These are phyloP conservation scores for Dictyostelium discoideum DNA, from an alignment of 78 protist species.

Conservation along the genomic window DNA sequence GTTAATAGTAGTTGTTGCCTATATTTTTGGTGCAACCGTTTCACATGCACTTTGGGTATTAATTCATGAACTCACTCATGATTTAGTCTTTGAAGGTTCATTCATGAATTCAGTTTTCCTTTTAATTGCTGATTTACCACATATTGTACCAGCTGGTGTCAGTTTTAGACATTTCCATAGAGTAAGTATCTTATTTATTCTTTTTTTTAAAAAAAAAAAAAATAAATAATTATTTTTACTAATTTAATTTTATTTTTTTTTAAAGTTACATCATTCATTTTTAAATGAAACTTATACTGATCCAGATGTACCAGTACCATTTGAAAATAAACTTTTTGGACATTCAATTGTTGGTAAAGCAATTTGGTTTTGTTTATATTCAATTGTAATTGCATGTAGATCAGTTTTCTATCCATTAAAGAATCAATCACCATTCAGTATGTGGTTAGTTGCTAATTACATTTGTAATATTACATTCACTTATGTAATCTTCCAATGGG, in stretches of 20 bases:
- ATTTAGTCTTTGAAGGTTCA: slow-evolving; percentile 37
- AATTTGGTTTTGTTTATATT: slow-evolving; percentile 79
- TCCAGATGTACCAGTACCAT: slow-evolving; percentile 88
- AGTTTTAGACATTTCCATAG: slow-evolving; percentile 92
- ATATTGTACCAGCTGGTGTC: slow-evolving; percentile 82
- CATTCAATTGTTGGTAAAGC: slow-evolving; percentile 53
- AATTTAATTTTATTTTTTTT: too few relatives aligned
- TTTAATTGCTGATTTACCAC: slow-evolving; percentile 87
- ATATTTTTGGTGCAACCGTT: slow-evolving; percentile 83
- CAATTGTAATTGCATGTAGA: slow-evolving; percentile 88
- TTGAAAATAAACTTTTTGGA: slow-evolving; percentile 78
- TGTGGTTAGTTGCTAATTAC: slow-evolving; percentile 63
- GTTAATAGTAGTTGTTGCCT: slow-evolving; percentile 62
- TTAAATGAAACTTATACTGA: slow-evolving; percentile 83
- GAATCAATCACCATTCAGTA: slow-evolving; percentile 56
- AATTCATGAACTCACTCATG: slow-evolving; percentile 89
- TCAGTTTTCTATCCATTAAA: slow-evolving; percentile 83
- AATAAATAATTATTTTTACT: too few relatives aligned
- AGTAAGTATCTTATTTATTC: slow-evolving; percentile 68
- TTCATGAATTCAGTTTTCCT: slow-evolving; percentile 71
- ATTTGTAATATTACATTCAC: slow-evolving; percentile 51
- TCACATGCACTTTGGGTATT: slow-evolving; percentile 86
- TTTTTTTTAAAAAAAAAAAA: too few relatives aligned
- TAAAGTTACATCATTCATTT: slow-evolving; percentile 55
- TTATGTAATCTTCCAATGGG: slow-evolving; percentile 13